Conservation (phyloP, 306 rosid genomes). For the Vigna hirtella region DNA sequence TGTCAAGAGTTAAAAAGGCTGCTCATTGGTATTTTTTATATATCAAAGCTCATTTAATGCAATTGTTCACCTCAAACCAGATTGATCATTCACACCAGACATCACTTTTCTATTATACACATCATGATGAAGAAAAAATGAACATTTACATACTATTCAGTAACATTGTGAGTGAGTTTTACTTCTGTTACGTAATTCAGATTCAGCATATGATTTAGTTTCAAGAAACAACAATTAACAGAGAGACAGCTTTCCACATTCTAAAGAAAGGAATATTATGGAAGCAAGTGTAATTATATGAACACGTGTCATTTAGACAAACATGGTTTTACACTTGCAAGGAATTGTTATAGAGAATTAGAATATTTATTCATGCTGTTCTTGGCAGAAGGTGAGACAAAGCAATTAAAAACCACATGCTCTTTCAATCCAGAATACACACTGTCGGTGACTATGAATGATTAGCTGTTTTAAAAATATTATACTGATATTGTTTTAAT, state of each 20-base stretch:
- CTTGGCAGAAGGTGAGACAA: constrained; percentile 37
- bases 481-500: too few species aligned
- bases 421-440: constrained; percentile 35
- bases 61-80: too few species aligned
- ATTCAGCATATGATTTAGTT: too few species aligned
- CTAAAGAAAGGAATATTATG: constrained; percentile 39
- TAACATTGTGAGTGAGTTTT: too few species aligned
- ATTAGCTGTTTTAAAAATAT: neutral
- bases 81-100: neutral
- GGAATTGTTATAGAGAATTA: neutral
- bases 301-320: constrained; percentile 30
- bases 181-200: too few species aligned
- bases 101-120: too few species aligned
- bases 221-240: too few species aligned
- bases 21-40: neutral
- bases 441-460: constrained; percentile 43
- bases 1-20: neutral
- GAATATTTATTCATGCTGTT: neutral
- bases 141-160: too few species aligned
- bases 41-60: neutral
- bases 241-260: constrained; percentile 39
- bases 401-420: constrained; percentile 57
- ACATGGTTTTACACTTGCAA: constrained; percentile 18
- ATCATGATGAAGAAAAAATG: too few species aligned
- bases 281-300: neutral